Percentiles rank a stretch among this genome's conserved stretches.
phyloP scores from a whole-genome alignment of 2,329 filamentous ascomycete genomes.

The Pseudogymnoascus pannorum region DNA sequence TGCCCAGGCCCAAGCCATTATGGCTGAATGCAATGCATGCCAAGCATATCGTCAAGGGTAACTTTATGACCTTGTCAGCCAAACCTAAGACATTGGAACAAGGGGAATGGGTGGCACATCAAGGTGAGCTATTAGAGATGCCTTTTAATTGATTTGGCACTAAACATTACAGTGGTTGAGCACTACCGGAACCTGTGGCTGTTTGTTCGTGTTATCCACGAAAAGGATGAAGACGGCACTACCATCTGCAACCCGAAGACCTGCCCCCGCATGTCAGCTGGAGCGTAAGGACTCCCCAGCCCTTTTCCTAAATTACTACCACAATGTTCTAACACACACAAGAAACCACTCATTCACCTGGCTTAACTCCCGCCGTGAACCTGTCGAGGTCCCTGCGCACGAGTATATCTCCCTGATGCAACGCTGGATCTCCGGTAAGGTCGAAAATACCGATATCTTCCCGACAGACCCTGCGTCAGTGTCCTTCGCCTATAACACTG shows the following conservation, averaged over 20 bases:
- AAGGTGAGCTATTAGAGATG: constrained; percentile 51
- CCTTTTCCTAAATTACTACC: background rate
- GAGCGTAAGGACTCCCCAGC: constrained; percentile 57
- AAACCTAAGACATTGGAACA: constrained; percentile 89
- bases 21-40: constrained; percentile 71
- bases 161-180: constrained; percentile 62
- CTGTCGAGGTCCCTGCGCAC: constrained; percentile 83
- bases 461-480: constrained; percentile 73
- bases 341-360: constrained; percentile 94
- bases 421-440: constrained; percentile 94
- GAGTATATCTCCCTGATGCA: constrained; percentile 96
- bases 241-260: constrained; percentile 76
- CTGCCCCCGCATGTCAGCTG: constrained; percentile 91
- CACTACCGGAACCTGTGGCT: constrained; percentile 85
- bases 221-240: constrained; percentile 69
- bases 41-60: constrained; percentile 88
- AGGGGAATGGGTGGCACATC: constrained; percentile 93
- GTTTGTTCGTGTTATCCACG: constrained; percentile 82
- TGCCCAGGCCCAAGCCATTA: constrained; percentile 60
- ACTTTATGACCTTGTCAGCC: constrained; percentile 92
- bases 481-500: constrained; percentile 56
- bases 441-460: constrained; percentile 83
- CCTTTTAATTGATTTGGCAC: background rate
- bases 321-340: constrained; percentile 11
- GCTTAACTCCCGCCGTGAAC: constrained; percentile 80